Percentiles rank a stretch among this genome's conserved stretches.
phyloP scores from a whole-genome alignment of 2,329 filamentous ascomycete genomes.

The Fusarium scirpi region DNA sequence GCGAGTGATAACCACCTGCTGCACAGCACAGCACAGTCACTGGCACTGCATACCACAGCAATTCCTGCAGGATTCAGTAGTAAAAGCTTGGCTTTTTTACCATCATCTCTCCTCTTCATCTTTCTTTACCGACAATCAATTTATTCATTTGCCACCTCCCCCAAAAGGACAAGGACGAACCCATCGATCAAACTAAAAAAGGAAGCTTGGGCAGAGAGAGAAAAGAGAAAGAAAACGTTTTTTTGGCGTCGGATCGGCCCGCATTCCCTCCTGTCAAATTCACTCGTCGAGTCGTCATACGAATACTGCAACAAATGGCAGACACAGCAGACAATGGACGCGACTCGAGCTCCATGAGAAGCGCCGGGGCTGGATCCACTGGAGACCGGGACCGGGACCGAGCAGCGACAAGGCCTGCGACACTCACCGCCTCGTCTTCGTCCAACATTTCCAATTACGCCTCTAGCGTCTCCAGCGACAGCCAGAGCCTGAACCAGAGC shows the following conservation, averaged over 20 bases:
- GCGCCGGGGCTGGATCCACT: not conserved
- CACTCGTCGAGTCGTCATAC: not conserved
- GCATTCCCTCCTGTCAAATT: not conserved
- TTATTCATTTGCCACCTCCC: not conserved
- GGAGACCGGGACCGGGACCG: not conserved
- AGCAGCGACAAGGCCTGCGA: not conserved
- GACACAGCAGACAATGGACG: not conserved
- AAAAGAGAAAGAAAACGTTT: not conserved
- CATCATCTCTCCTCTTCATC: not conserved
- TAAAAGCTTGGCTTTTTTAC: not conserved
- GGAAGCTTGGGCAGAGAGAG: not conserved
- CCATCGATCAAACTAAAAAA: not conserved
- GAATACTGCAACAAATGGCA: not conserved
- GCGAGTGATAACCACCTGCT: not conserved
- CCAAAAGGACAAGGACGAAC: not conserved
- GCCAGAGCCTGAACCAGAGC: not conserved
- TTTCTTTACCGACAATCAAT: not conserved
- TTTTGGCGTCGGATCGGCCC: conserved; percentile 7
- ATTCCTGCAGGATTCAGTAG: not conserved
- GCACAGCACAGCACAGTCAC: not conserved
- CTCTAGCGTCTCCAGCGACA: conserved; percentile 7
- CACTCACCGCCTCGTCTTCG: conserved; percentile 3
- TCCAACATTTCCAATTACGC: conserved; percentile 10
- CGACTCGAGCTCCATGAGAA: conserved; percentile 2
- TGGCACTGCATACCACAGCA: not conserved